Conservation (phyloP, 768 basidiomycete genomes). For the Omphalotus guepiniiformis region DNA sequence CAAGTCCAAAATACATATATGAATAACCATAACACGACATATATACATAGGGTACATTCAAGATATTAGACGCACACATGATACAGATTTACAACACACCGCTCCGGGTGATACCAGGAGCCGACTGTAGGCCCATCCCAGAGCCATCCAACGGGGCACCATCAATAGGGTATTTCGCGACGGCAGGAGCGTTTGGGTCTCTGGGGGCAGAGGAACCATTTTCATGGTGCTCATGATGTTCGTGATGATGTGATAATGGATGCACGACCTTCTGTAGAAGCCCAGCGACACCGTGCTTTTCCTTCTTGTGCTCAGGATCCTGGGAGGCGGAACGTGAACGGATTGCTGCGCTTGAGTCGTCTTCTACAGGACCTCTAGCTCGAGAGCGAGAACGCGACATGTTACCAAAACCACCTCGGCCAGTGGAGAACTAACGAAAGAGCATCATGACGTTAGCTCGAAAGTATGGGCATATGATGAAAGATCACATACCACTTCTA, state of each 20-base stretch:
- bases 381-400: conserved; percentile 50
- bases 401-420: conserved; percentile 66
- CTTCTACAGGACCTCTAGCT: conserved; percentile 58
- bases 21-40: too few relatives aligned
- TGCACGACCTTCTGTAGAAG: conserved; percentile 26
- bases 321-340: conserved; percentile 26
- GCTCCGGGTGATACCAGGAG: too few relatives aligned
- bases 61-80: too few relatives aligned
- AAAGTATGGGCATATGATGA: conserved; percentile 1
- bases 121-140: too few relatives aligned
- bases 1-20: too few relatives aligned
- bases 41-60: too few relatives aligned
- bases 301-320: conserved; percentile 22
- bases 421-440: conserved; percentile 45
- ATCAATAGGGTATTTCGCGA: too few relatives aligned
- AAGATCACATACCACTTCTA: conserved; percentile 29
- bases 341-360: conserved; percentile 53
- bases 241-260: conserved; percentile 10
- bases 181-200: too few relatives aligned
- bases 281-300: conserved; percentile 24
- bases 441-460: conserved; percentile 3
- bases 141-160: too few relatives aligned
- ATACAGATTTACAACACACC: too few relatives aligned
- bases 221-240: conserved; percentile 1
- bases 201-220: too few relatives aligned